Conservation (phyloP, 75 land plant species). For the Azolla pinnata region DNA sequence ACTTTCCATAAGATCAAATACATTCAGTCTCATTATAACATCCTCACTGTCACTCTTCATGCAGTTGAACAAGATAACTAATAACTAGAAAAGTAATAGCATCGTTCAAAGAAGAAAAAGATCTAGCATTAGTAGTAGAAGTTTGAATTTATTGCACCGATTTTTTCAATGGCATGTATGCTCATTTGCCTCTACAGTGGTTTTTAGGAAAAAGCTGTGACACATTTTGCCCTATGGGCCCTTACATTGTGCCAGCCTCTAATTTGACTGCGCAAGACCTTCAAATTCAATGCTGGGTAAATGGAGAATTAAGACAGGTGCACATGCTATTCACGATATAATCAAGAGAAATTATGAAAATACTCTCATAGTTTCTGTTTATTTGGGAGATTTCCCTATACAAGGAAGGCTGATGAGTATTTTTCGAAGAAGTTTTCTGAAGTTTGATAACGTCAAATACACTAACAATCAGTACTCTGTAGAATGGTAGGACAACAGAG, state of each 20-base stretch:
- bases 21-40: too few species aligned
- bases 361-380: too few species aligned
- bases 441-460: background rate
- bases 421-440: too few species aligned
- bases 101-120: too few species aligned
- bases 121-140: too few species aligned
- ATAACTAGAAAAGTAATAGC: too few species aligned
- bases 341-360: background rate
- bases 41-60: too few species aligned
- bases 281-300: slow-evolving; percentile 40
- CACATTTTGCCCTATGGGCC: slow-evolving; percentile 47
- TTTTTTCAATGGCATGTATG: background rate
- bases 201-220: slow-evolving; percentile 47
- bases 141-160: too few species aligned
- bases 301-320: slow-evolving; percentile 44
- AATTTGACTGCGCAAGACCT: slow-evolving; percentile 32
- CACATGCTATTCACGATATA: background rate
- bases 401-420: too few species aligned
- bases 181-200: slow-evolving; percentile 21
- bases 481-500: slow-evolving; percentile 38
- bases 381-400: too few species aligned
- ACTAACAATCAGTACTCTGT: background rate
- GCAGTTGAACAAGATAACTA: too few species aligned
- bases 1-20: too few species aligned
- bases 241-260: slow-evolving; percentile 46